Evolutionary conservation across 768 basidiomycete genomes (phyloP).

Genomic region (Hydnomerulius pinastri): DNA sequence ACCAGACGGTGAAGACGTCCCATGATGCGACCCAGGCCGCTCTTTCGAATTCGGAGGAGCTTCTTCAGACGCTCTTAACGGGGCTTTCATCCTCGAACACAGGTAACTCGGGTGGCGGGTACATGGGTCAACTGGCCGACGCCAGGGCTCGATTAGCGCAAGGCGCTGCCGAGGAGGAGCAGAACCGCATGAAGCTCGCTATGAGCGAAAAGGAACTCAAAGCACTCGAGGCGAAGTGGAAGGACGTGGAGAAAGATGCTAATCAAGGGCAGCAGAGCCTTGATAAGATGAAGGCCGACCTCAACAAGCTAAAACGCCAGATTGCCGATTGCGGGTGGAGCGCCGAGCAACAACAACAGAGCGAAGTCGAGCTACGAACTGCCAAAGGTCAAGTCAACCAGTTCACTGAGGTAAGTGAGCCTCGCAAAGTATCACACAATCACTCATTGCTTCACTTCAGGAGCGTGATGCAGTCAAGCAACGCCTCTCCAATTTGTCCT

Average conservation of each 20-base stretch:
- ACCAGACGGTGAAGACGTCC: constrained; percentile 65
- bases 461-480: constrained; percentile 68
- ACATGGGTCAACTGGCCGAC: constrained; percentile 93
- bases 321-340: constrained; percentile 74
- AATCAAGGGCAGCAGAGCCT: constrained; percentile 73
- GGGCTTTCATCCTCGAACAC: constrained; percentile 76
- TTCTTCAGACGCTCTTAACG: constrained; percentile 93
- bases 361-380: constrained; percentile 49
- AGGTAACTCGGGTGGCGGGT: constrained; percentile 81
- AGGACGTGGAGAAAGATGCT: constrained; percentile 83
- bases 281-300: constrained; percentile 54
- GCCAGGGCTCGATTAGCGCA: constrained; percentile 76
- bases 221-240: constrained; percentile 74
- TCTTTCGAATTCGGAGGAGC: constrained; percentile 78
- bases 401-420: constrained; percentile 59
- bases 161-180: constrained; percentile 82
- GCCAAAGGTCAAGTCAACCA: constrained; percentile 56
- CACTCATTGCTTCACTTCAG: constrained; percentile 39
- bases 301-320: constrained; percentile 55
- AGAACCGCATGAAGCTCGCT: constrained; percentile 70
- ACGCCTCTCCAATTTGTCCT: constrained; percentile 71
- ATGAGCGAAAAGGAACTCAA: constrained; percentile 82
- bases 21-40: constrained; percentile 62
- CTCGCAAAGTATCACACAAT: neutral
- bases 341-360: constrained; percentile 65